Percentiles rank a stretch among this genome's conserved stretches.
Evolutionary conservation across 768 basidiomycete species (phyloP).

Genomic region (Macrocybe gigantea): DNA sequence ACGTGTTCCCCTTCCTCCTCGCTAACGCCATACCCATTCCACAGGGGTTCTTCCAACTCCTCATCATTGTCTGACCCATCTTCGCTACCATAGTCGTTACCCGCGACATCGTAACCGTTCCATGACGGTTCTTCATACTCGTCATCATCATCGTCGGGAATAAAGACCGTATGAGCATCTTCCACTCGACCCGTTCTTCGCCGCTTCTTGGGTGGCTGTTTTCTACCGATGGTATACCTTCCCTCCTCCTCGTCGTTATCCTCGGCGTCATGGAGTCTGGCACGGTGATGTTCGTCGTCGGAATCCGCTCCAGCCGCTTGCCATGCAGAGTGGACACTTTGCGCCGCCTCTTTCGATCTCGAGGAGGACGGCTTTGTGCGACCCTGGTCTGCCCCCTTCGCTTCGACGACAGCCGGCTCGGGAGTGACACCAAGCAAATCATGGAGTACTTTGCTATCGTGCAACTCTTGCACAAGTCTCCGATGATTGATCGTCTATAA

Average conservation of each 20-base stretch:
- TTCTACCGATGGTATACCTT: slow-evolving; percentile 45
- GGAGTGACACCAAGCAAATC: slow-evolving; percentile 44
- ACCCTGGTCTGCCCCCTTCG: slow-evolving; percentile 11
- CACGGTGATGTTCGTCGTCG: slow-evolving; percentile 16
- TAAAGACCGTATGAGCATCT: slow-evolving; percentile 41
- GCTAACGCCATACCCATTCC: slow-evolving; percentile 17
- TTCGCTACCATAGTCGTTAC: too few species aligned
- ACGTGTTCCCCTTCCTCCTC: slow-evolving; percentile 12
- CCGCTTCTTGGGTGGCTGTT: slow-evolving; percentile 41
- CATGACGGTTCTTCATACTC: slow-evolving; percentile 13
- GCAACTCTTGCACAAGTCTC: slow-evolving; percentile 61
- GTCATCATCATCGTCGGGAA: slow-evolving; percentile 47
- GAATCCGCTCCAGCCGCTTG: slow-evolving; percentile 28
- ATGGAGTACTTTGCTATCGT: slow-evolving; percentile 55
- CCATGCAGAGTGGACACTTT: slow-evolving; percentile 32
- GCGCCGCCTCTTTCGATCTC: slow-evolving; percentile 8
- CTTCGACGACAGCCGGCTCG: slow-evolving; percentile 9
- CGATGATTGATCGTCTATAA: slow-evolving; percentile 71
- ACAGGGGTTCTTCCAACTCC: slow-evolving; percentile 17
- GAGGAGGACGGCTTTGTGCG: slow-evolving; percentile 6
- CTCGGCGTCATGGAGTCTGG: slow-evolving; percentile 7
- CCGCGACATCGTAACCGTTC: too few species aligned
- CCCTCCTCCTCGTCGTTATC: slow-evolving; percentile 47
- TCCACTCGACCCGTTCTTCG: slow-evolving; percentile 33
- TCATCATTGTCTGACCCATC: slow-evolving; percentile 6